Evolutionary conservation across 2,329 filamentous ascomycete species (phyloP).

Genomic region (Colletotrichum sublineola): DNA sequence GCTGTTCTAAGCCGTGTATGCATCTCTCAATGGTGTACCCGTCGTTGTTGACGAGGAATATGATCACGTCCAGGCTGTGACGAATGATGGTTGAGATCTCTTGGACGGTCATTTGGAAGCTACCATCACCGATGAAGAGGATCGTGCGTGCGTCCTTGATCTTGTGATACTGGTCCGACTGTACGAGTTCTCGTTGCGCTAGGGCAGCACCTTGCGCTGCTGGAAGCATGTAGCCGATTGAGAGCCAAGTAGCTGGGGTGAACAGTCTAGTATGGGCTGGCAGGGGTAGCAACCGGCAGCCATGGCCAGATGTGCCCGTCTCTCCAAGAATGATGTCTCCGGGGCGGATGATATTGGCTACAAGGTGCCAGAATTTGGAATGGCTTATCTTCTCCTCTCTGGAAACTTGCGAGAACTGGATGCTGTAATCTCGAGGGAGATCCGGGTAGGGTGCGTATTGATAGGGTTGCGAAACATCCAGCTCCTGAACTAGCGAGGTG

Average conservation of each 20-base stretch:
- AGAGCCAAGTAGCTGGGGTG: slow-evolving; percentile 68
- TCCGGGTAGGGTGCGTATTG: slow-evolving; percentile 47
- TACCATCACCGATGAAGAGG: slow-evolving; percentile 73
- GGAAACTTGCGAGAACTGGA: slow-evolving; percentile 40
- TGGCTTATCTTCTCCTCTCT: slow-evolving; percentile 58
- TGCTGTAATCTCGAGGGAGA: slow-evolving; percentile 46
- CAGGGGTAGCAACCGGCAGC: slow-evolving; percentile 63
- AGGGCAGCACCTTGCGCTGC: slow-evolving; percentile 68
- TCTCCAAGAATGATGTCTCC: slow-evolving; percentile 70
- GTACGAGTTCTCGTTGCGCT: slow-evolving; percentile 62
- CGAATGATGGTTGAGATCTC: slow-evolving; percentile 74
- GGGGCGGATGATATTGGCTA: slow-evolving; percentile 51
- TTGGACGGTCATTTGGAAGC: slow-evolving; percentile 75
- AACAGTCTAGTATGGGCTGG: slow-evolving; percentile 63
- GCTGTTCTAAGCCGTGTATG: slow-evolving; percentile 66
- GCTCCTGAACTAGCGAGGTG: slow-evolving; percentile 43
- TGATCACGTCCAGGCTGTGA: slow-evolving; percentile 60
- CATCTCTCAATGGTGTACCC: slow-evolving; percentile 71
- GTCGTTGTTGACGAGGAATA: slow-evolving; percentile 70
- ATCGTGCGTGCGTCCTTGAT: slow-evolving; percentile 62
- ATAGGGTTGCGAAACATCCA: slow-evolving; percentile 45
- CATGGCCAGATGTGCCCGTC: slow-evolving; percentile 70
- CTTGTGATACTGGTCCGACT: slow-evolving; percentile 46
- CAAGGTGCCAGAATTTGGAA: slow-evolving; percentile 60
- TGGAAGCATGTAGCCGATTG: slow-evolving; percentile 72